A percentile compares a stretch with the other conserved stretches of the same genome.
Conservation (phyloP, 1,284 basidiomycete genomes). For the Tilletia setariae region DNA sequence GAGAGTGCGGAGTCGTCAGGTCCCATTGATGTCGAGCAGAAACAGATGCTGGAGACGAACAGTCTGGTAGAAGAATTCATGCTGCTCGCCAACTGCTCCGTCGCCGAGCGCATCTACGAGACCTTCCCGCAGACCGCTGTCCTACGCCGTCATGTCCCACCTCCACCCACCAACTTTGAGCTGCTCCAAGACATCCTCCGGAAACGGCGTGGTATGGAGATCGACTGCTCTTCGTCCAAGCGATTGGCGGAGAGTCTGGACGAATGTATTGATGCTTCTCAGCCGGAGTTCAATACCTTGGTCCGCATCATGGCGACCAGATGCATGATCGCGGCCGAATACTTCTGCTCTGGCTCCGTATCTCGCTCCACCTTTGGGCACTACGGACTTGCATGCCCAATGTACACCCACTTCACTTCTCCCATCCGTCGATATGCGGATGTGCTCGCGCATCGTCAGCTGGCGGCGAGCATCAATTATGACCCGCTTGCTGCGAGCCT, state of each 20-base stretch:
- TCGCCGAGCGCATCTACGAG: slow-evolving; percentile 86
- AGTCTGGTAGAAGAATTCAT: slow-evolving; percentile 98
- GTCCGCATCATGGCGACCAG: slow-evolving; percentile 98
- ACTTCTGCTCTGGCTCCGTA: slow-evolving; percentile 93
- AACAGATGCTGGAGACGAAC: slow-evolving; percentile 88
- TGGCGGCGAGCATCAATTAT: slow-evolving; percentile 83
- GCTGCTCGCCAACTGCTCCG: slow-evolving; percentile 94
- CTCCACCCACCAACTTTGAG: slow-evolving; percentile 91
- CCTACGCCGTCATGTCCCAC: slow-evolving; percentile 85
- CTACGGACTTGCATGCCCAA: slow-evolving; percentile 91
- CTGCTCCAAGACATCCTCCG: slow-evolving; percentile 86
- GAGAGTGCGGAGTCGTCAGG: slow-evolving; percentile 88
- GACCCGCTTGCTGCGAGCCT: slow-evolving; percentile 77
- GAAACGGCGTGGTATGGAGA: slow-evolving; percentile 77
- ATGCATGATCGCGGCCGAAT: slow-evolving; percentile 97
- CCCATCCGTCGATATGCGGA: slow-evolving; percentile 60
- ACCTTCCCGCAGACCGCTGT: slow-evolving; percentile 95
- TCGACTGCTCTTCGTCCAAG: slow-evolving; percentile 88
- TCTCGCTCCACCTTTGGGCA: slow-evolving; percentile 88
- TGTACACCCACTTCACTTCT: slow-evolving; percentile 94
- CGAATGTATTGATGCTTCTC: slow-evolving; percentile 75
- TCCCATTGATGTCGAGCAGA: slow-evolving; percentile 96
- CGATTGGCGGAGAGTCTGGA: slow-evolving; percentile 88
- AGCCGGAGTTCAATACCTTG: slow-evolving; percentile 81
- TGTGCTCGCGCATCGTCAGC: slow-evolving; percentile 88